Conservation (phyloP, 2,329 filamentous ascomycete species). For the Zymoseptoria ardabiliae region DNA sequence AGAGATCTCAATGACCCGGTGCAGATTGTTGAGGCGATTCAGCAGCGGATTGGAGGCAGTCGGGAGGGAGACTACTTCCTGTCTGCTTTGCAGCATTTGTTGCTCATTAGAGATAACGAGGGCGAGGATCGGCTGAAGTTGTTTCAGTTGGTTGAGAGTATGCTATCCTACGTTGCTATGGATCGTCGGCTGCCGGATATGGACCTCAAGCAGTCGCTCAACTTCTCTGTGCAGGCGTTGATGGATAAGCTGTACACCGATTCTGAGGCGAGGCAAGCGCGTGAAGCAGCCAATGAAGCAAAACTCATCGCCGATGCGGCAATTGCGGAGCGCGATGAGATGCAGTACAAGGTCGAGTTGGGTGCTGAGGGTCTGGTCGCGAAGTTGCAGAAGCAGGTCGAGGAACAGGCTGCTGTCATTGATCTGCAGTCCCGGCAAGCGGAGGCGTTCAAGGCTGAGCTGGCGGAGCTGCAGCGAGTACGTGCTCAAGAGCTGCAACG, state of each 20-base stretch:
- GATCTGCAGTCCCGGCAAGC: conserved; percentile 80
- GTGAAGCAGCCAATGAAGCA: conserved; percentile 84
- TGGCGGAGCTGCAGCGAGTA: conserved; percentile 77
- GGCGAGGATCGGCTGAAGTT: conserved; percentile 86
- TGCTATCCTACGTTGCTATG: conserved; percentile 99
- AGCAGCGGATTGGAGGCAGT: conserved; percentile 72
- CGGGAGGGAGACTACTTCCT: conserved; percentile 92
- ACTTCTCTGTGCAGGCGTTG: conserved; percentile 92
- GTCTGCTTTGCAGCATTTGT: conserved; percentile 87
- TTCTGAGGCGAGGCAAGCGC: conserved; percentile 82
- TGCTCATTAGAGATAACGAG: conserved; percentile 85
- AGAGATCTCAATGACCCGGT: conserved; percentile 88
- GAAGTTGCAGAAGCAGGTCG: conserved; percentile 87
- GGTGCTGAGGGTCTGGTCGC: conserved; percentile 89
- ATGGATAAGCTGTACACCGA: conserved; percentile 95
- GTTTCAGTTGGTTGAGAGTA: conserved; percentile 97
- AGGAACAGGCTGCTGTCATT: conserved; percentile 85
- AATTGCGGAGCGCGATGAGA: conserved; percentile 92
- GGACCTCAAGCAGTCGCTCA: conserved; percentile 94
- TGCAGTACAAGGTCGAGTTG: conserved; percentile 78
- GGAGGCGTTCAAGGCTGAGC: conserved; percentile 79
- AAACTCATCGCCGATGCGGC: conserved; percentile 91
- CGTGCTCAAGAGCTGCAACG: conserved; percentile 86
- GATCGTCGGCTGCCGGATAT: conserved; percentile 90
- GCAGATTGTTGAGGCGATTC: conserved; percentile 91